Base-by-base conservation (phyloP, 441 rosid species). In the Macaranga tanarius region DNA sequence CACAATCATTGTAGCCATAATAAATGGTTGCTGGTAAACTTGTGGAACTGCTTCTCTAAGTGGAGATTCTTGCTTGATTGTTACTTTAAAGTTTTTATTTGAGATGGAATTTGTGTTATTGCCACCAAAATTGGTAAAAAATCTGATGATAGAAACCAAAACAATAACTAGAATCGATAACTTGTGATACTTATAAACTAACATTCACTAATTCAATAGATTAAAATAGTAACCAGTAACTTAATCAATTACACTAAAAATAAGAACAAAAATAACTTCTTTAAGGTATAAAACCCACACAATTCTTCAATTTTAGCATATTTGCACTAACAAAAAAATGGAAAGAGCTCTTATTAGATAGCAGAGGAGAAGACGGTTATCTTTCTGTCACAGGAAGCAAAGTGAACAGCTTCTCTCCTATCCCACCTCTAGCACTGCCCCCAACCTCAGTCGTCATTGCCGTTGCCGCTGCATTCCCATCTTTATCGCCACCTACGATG, bases 361-460 rank as follows among this genome's bases (percentile, higher is more conserved):
- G 34, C 7, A 11, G 17, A 10, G 11, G 10, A 15, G n/a, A 16
- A 19, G 54, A 57, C 22, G 45, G 31, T 61, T 62, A 89, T 97
- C 95, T 92, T 94, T 66, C 99, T 97, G 80, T 94, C 92, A 12
- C 83, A 65, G 60, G 99, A 92, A 65, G 97, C 92, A 81, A 92
- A 92, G 44, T 92, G 97, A 34, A 94, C 79, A 3, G 97, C 97
- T n/a, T n/a, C n/a, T n/a, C n/a, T n/a, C n/a, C n/a, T n/a, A n/a
- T n/a, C n/a, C n/a, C n/a, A n/a, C n/a, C n/a, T n/a, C n/a, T n/a
- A n/a, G n/a, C n/a, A n/a, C n/a, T n/a, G n/a, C n/a, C n/a, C n/a
- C n/a, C n/a, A n/a, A n/a, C n/a, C n/a, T n/a, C n/a, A n/a, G n/a
- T n/a, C n/a, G n/a, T n/a, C n/a, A n/a, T n/a, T n/a, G n/a, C n/a